Percentiles rank a stretch among this genome's conserved stretches.
Evolutionary conservation across 768 basidiomycete genomes (phyloP).

Genomic region (Naematelia aurantialba): DNA sequence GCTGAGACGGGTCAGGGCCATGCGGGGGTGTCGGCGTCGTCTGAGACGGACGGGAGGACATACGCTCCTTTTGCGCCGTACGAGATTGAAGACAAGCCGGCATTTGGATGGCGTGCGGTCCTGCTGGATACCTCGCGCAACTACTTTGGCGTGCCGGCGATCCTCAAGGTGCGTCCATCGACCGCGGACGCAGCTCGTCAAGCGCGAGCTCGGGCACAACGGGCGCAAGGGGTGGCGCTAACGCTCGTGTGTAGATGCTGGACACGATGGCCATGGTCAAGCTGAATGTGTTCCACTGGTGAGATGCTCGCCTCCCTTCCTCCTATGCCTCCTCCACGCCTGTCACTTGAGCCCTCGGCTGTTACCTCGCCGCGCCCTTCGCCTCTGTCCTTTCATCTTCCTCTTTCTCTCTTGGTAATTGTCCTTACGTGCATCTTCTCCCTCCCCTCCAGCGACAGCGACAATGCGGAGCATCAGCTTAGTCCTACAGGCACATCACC

Average conservation of each 20-base stretch:
- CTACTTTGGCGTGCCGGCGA: constrained; percentile 53
- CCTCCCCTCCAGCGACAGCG: no score
- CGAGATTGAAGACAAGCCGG: constrained; percentile 61
- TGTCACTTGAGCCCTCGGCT: background rate
- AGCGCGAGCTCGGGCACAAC: no score
- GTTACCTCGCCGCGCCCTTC: no score
- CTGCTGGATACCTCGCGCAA: constrained; percentile 78
- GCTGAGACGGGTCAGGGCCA: background rate
- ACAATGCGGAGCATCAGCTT: background rate
- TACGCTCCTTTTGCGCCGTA: constrained; percentile 34
- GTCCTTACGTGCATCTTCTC: no score
- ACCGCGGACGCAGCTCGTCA: no score
- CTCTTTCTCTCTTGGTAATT: background rate
- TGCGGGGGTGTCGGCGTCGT: background rate
- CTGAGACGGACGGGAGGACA: background rate
- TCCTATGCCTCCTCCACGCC: background rate
- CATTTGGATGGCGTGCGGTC: constrained; percentile 64
- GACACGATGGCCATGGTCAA: constrained; percentile 76
- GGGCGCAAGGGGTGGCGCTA: no score
- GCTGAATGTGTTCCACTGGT: constrained; percentile 70
- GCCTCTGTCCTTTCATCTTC: background rate
- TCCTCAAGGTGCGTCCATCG: constrained; percentile 12
- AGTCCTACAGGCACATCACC: constrained; percentile 62
- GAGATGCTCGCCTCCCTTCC: no score
- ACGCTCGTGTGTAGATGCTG: constrained; percentile 66